Conservation (phyloP, 345 rosid genomes). For the Boechera divaricarpa region DNA sequence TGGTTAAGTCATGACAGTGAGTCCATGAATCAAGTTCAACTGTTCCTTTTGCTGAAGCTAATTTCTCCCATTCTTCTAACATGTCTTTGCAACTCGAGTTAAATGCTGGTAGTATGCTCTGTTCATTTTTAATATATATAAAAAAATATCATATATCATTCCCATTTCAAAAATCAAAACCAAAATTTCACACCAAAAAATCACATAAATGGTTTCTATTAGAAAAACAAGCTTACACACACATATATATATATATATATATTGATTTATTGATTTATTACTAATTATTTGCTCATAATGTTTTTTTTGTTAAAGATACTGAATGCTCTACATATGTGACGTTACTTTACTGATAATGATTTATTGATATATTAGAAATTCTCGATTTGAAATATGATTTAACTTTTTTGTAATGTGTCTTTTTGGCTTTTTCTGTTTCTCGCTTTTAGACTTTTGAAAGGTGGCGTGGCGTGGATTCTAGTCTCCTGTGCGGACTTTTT, state of each 20-base stretch:
- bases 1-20: conserved; percentile 46
- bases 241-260: neutral
- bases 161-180: neutral
- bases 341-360: neutral
- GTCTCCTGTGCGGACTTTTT: conserved; percentile 28
- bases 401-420: conserved; percentile 14
- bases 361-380: conserved; percentile 1
- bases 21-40: conserved; percentile 53
- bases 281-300: neutral
- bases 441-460: conserved; percentile 30
- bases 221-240: neutral
- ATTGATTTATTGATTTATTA: neutral
- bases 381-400: conserved; percentile 23
- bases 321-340: conserved; percentile 10
- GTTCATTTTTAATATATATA: neutral
- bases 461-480: conserved; percentile 38
- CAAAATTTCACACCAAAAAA: neutral
- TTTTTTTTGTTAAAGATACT: neutral
- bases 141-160: neutral
- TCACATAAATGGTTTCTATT: neutral
- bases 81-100: conserved; percentile 44
- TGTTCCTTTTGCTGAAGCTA: conserved; percentile 33
- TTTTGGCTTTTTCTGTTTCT: conserved; percentile 40
- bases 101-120: conserved; percentile 48
- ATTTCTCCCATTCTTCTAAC: conserved; percentile 53